phyloP scores from a whole-genome alignment of 2,329 filamentous ascomycete genomes.

The Aspergillus piperis region DNA sequence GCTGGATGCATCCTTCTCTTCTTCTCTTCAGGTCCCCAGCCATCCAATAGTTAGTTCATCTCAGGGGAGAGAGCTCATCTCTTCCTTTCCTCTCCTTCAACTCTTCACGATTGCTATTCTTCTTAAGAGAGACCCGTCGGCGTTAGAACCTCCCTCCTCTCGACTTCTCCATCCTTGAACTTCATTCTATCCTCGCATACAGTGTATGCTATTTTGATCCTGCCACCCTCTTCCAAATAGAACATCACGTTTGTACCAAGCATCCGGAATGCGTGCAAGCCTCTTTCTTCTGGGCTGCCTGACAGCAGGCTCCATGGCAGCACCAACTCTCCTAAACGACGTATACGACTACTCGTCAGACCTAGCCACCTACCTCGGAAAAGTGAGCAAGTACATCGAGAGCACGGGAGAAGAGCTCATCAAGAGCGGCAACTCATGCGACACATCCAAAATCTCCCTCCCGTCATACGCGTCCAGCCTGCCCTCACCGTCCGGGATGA shows the following conservation, averaged over 20 bases:
- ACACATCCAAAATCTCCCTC: slow-evolving; percentile 36
- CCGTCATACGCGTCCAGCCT: slow-evolving; percentile 60
- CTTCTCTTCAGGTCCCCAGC: background rate
- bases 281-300: slow-evolving; percentile 33
- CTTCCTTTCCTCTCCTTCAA: background rate
- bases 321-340: slow-evolving; percentile 36
- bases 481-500: slow-evolving; percentile 61
- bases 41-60: background rate
- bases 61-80: background rate
- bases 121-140: background rate
- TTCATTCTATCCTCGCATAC: background rate
- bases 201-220: background rate
- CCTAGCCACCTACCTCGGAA: slow-evolving; percentile 42
- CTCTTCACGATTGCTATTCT: background rate
- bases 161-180: background rate
- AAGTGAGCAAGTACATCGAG: slow-evolving; percentile 43
- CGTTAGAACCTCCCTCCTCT: background rate
- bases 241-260: slow-evolving; percentile 4
- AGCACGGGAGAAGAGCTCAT: slow-evolving; percentile 21
- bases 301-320: slow-evolving; percentile 36
- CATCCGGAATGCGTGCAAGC: slow-evolving; percentile 24
- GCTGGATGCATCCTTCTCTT: background rate
- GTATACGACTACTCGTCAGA: slow-evolving; percentile 44
- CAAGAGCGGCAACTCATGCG: slow-evolving; percentile 29
- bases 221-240: background rate